These are phyloP conservation scores for Piper longum DNA, from an alignment of 164 flowering plant genomes.

Conservation along the genomic window DNA sequence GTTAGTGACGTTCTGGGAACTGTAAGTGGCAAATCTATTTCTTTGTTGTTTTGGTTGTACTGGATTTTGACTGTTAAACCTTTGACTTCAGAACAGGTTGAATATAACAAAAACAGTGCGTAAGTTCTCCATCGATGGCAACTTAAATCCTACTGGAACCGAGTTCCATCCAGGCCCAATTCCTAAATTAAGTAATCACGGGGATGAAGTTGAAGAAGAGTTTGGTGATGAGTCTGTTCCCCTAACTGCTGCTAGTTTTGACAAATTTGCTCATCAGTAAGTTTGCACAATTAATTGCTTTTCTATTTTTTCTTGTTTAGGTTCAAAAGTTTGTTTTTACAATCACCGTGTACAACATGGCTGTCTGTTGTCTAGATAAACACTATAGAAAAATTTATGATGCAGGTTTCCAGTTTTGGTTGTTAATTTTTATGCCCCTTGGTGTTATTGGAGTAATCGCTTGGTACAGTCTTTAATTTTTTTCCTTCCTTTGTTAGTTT, in stretches of 20 bases:
- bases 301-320: no score
- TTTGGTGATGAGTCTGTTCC: conserved; percentile 53
- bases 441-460: conserved; percentile 89
- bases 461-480: conserved; percentile 34
- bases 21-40: conserved; percentile 41
- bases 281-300: conserved; percentile 11
- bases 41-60: background rate
- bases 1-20: conserved; percentile 97
- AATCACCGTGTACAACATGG: background rate
- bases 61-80: background rate
- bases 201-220: conserved; percentile 69
- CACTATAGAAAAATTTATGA: background rate
- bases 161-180: conserved; percentile 63
- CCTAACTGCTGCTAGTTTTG: conserved; percentile 45
- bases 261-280: conserved; percentile 54
- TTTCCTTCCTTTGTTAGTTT: background rate
- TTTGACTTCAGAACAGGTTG: conserved; percentile 74
- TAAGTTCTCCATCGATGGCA: conserved; percentile 63
- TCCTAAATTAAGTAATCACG: conserved; percentile 47
- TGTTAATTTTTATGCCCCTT: conserved; percentile 91
- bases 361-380: no score
- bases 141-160: conserved; percentile 62
- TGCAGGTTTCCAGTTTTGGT: conserved; percentile 70
- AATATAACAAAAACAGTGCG: conserved; percentile 86
- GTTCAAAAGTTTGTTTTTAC: background rate